Evolutionary conservation across 2,329 filamentous ascomycete species (phyloP).

Genomic region (Fusarium odoratissimum): DNA sequence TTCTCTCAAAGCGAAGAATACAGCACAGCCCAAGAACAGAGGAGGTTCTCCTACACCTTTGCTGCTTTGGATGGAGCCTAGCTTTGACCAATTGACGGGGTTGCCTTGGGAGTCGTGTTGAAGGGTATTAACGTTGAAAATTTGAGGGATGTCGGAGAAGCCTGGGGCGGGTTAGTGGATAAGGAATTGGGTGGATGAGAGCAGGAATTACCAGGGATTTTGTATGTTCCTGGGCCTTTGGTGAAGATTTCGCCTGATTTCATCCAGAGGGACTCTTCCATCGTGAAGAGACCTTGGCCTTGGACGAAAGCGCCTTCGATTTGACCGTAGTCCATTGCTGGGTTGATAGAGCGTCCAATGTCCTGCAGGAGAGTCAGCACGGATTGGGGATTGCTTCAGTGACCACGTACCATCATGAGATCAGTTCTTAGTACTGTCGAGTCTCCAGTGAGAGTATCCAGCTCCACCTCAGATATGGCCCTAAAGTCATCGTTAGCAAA

Average conservation of each 20-base stretch:
- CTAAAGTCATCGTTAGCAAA: not conserved
- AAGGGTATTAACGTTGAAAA: not conserved
- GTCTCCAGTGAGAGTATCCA: not conserved
- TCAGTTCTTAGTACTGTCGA: not conserved
- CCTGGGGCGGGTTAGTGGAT: not conserved
- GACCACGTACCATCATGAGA: not conserved
- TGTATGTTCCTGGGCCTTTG: conserved; percentile 5
- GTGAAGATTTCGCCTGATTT: not conserved
- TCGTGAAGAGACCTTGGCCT: not conserved
- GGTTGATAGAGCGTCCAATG: not conserved
- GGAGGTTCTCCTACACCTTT: not conserved
- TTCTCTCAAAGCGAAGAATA: not conserved
- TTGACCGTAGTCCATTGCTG: conserved; percentile 5
- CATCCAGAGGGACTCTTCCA: conserved; percentile 2
- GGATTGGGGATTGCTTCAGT: rapidly evolving
- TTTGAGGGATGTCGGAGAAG: not conserved
- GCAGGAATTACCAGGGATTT: not conserved
- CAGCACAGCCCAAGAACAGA: not conserved
- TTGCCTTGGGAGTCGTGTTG: conserved; percentile 1
- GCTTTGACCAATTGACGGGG: not conserved
- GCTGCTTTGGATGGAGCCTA: not conserved
- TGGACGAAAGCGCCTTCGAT: not conserved
- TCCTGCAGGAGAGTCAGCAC: not conserved
- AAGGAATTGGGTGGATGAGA: rapidly evolving
- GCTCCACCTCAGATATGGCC: not conserved